phyloP scores from a whole-genome alignment of 768 basidiomycete genomes.

The Pulveroboletus frians region DNA sequence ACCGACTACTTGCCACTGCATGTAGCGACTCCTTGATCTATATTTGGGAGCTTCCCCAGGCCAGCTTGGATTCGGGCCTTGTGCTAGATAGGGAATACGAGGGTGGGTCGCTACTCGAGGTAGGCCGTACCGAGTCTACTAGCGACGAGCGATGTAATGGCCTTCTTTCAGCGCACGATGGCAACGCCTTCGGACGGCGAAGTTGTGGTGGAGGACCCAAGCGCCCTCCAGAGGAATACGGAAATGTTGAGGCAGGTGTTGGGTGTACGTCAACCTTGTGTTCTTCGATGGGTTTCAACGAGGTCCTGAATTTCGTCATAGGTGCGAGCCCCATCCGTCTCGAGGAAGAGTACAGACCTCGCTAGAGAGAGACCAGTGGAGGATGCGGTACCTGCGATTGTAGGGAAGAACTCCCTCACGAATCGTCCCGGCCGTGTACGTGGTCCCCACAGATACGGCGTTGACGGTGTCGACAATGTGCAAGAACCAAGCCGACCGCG shows the following conservation, averaged over 20 bases:
- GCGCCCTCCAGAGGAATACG: background rate
- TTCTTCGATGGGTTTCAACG: background rate
- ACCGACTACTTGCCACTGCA: constrained; percentile 28
- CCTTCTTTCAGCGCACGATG: constrained; percentile 11
- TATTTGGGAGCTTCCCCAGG: constrained; percentile 28
- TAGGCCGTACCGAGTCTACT: constrained; percentile 9
- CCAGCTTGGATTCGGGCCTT: constrained; percentile 27
- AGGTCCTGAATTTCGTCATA: constrained; percentile 9
- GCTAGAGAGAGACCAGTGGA: constrained; percentile 1
- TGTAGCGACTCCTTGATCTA: constrained; percentile 28
- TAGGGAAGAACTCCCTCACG: constrained; percentile 2
- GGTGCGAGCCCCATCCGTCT: constrained; percentile 5
- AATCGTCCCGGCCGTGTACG: constrained; percentile 5
- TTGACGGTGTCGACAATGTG: background rate
- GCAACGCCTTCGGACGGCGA: constrained; percentile 1
- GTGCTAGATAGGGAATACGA: constrained; percentile 22
- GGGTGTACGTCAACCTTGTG: constrained; percentile 10
- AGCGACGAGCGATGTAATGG: constrained; percentile 1
- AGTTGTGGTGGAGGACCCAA: background rate
- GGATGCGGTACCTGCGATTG: constrained; percentile 5
- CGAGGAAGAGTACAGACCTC: constrained; percentile 4
- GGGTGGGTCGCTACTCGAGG: constrained; percentile 23
- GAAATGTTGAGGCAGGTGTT: constrained; percentile 14
- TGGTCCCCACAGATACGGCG: background rate
- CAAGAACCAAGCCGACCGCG: constrained; percentile 9